Percentiles rank a stretch among this genome's conserved stretches.
Evolutionary conservation across 2,329 filamentous ascomycete species (phyloP).

Genomic region (Capronia americana): DNA sequence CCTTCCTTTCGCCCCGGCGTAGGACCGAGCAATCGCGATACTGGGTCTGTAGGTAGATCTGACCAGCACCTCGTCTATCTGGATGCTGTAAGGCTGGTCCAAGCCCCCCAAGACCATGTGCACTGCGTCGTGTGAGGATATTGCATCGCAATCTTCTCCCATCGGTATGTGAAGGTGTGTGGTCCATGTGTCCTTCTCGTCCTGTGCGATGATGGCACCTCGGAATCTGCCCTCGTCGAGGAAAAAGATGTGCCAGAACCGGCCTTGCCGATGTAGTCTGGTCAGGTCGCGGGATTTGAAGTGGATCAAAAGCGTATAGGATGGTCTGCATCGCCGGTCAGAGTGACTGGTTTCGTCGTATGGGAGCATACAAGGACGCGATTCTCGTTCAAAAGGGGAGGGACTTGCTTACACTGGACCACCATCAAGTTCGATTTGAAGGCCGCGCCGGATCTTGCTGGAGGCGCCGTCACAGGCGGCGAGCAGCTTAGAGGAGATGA

Average conservation of each 20-base stretch:
- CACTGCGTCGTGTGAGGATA: slow-evolving; percentile 14
- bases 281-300: slow-evolving; percentile 45
- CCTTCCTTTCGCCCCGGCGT: slow-evolving; percentile 25
- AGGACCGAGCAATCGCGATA: slow-evolving; percentile 41
- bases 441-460: slow-evolving; percentile 39
- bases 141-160: slow-evolving; percentile 26
- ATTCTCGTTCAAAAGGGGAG: not conserved
- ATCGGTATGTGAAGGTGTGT: slow-evolving; percentile 41
- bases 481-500: slow-evolving; percentile 38
- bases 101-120: slow-evolving; percentile 7
- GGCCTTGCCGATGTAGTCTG: slow-evolving; percentile 39
- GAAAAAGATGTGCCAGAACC: slow-evolving; percentile 46
- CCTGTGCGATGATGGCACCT: slow-evolving; percentile 41
- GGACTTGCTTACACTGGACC: slow-evolving; percentile 41
- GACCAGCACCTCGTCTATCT: slow-evolving; percentile 46
- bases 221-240: slow-evolving; percentile 36
- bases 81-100: slow-evolving; percentile 34
- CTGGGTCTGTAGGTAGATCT: slow-evolving; percentile 42
- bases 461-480: slow-evolving; percentile 43
- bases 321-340: slow-evolving; percentile 29
- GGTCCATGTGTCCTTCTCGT: slow-evolving; percentile 47
- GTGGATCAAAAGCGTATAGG: slow-evolving; percentile 42
- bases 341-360: no score
- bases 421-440: slow-evolving; percentile 41
- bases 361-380: not conserved